A percentile compares a stretch with the other conserved stretches of the same genome.
phyloP scores from a whole-genome alignment of 495 filamentous ascomycete species.

The Penicillium atrosanguineum region DNA sequence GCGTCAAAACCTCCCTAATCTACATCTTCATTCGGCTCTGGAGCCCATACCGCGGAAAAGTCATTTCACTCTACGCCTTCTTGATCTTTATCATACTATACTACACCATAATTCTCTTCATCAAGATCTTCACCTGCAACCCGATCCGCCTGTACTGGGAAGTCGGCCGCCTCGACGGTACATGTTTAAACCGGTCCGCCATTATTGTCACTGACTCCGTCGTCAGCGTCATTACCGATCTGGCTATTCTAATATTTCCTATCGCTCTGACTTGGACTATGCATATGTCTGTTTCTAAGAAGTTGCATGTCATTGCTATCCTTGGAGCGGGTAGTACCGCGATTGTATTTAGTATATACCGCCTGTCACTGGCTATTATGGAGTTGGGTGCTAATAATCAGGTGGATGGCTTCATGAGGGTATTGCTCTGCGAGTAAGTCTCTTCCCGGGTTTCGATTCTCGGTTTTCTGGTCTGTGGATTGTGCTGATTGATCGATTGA shows the following conservation, averaged over 20 bases:
- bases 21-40: constrained; percentile 33
- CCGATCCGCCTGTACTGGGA: constrained; percentile 31
- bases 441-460: not conserved
- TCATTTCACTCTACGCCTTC: constrained; percentile 23
- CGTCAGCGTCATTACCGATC: constrained; percentile 32
- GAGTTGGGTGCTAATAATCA: constrained; percentile 10
- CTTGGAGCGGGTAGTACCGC: constrained; percentile 33
- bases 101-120: constrained; percentile 29
- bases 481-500: not conserved
- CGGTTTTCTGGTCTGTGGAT: not conserved
- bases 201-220: constrained; percentile 32
- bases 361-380: constrained; percentile 27
- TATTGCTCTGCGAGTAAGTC: constrained; percentile 4
- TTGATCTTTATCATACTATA: constrained; percentile 26
- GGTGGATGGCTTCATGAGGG: constrained; percentile 2
- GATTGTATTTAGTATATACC: constrained; percentile 30
- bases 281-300: constrained; percentile 27
- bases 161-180: not conserved
- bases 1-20: constrained; percentile 34
- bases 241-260: constrained; percentile 33
- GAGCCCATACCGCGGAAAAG: constrained; percentile 21
- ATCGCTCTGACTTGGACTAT: constrained; percentile 30
- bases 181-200: constrained; percentile 27
- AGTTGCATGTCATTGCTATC: constrained; percentile 26
- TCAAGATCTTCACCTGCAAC: constrained; percentile 34